Base-by-base conservation (phyloP, 1,284 basidiomycete genomes). In the Puccinia novopanici region DNA sequence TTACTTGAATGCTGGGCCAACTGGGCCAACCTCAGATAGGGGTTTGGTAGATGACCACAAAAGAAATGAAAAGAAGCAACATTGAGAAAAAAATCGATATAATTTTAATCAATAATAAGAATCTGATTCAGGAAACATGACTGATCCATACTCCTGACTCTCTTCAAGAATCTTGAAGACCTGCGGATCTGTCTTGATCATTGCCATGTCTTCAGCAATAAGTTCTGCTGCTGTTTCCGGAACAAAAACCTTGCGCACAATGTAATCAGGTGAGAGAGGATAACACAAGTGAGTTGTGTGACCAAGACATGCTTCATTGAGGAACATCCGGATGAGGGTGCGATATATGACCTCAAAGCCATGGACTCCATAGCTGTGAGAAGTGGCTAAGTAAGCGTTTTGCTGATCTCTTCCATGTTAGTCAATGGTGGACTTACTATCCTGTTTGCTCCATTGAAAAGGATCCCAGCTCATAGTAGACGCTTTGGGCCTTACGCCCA, bases 151-250 rank as follows among this genome's bases (percentile, higher is more conserved):
- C 17, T 24, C 45, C 12, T 12, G 45, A 9, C 68, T 71, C 0
- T 34, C 45, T 52, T 71, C 68, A 13, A 71, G n/a, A 50, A 4
- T 50, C 0, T 2, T 40, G 6, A 52, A 3, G 1, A 71, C 45
- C 1, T 9, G 12, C 5, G 45, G 34, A 52, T 71, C 45, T 0
- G 48, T 71, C 3, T 1, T 4, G 6, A 15, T 19, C 2, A 27
- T 19, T 13, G 3, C 4, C 5, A 71, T 12, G n/a, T 71, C 68
- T 52, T 71, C 68, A 13, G 68, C 68, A 50, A 71, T 71, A 19
- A 71, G 40, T 12, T 27, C 40, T 3, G 30, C 9, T 1, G 45
- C 52, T 0, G 34, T 22, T 22, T 71, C 68, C 2, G 68, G 45
- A 3, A 71, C 2, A 4, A 71, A n/a, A 8, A 45, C 68, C 48